These are phyloP conservation scores for Xanthoceras sorbifolium DNA, from an alignment of 345 rosid species.

Conservation along the genomic window DNA sequence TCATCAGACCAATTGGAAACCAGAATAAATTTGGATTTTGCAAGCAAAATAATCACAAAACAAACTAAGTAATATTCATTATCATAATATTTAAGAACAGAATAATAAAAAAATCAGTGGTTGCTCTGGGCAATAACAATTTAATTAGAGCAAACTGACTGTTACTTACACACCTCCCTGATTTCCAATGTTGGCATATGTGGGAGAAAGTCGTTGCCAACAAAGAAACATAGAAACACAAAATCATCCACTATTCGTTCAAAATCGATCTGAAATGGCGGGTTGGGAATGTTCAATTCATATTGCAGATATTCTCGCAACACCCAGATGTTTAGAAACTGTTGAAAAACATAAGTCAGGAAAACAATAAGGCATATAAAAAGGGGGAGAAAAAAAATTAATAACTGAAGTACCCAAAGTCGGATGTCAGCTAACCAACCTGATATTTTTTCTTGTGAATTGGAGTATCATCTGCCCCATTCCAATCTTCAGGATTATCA, in stretches of 20 bases:
- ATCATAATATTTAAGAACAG: background rate
- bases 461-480: conserved; percentile 66
- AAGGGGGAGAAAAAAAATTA: background rate
- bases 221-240: conserved; percentile 96
- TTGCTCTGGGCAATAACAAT: background rate
- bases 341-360: conserved; percentile 30
- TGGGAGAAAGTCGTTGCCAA: conserved; percentile 98
- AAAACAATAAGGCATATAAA: background rate
- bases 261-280: conserved; percentile 80
- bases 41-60: background rate
- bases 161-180: conserved; percentile 66
- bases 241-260: conserved; percentile 95
- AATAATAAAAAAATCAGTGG: background rate
- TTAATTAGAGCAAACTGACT: conserved; percentile 8
- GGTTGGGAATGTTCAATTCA: conserved; percentile 78
- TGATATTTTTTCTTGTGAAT: conserved; percentile 97
- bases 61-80: background rate
- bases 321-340: conserved; percentile 96
- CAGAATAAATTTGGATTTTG: background rate
- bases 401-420: conserved; percentile 10
- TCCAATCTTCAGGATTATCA: conserved; percentile 36
- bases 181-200: conserved; percentile 99
- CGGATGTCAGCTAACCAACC: conserved; percentile 45
- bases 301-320: conserved; percentile 86
- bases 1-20: background rate